phyloP scores from a whole-genome alignment of 2,329 filamentous ascomycete species.

The Stemphylium beticola region DNA sequence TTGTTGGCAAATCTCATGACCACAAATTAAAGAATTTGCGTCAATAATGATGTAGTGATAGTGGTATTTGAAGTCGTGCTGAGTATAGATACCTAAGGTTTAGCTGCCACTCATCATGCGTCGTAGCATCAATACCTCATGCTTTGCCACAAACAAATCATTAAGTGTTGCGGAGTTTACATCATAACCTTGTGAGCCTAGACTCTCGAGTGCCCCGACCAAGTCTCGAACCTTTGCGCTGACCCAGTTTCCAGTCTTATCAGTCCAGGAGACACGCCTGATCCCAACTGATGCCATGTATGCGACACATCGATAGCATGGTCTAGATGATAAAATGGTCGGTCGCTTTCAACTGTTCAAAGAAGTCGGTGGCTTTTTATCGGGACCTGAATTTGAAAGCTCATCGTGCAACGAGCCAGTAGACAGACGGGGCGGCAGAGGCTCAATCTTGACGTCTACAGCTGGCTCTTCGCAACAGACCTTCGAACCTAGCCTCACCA shows the following conservation, averaged over 20 bases:
- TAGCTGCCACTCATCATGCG: constrained; percentile 36
- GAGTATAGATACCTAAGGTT: background rate
- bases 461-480: constrained; percentile 3
- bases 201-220: constrained; percentile 53
- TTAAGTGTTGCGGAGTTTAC: constrained; percentile 7
- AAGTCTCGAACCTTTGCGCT: constrained; percentile 58
- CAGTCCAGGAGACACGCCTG: constrained; percentile 62
- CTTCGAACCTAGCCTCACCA: constrained; percentile 51
- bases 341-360: constrained; percentile 13
- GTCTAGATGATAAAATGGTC: constrained; percentile 51
- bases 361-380: background rate
- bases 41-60: background rate
- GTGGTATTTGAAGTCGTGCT: background rate
- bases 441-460: background rate
- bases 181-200: constrained; percentile 22
- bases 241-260: constrained; percentile 57
- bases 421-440: background rate
- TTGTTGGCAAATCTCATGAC: no score
- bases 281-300: constrained; percentile 61
- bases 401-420: constrained; percentile 58
- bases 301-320: constrained; percentile 60
- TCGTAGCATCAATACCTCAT: constrained; percentile 58
- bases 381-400: constrained; percentile 35
- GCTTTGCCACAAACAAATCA: constrained; percentile 59
- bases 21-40: no score